Evolutionary conservation across 2,329 filamentous ascomycete species (phyloP).

Genomic region (Aspergillus ibericus): DNA sequence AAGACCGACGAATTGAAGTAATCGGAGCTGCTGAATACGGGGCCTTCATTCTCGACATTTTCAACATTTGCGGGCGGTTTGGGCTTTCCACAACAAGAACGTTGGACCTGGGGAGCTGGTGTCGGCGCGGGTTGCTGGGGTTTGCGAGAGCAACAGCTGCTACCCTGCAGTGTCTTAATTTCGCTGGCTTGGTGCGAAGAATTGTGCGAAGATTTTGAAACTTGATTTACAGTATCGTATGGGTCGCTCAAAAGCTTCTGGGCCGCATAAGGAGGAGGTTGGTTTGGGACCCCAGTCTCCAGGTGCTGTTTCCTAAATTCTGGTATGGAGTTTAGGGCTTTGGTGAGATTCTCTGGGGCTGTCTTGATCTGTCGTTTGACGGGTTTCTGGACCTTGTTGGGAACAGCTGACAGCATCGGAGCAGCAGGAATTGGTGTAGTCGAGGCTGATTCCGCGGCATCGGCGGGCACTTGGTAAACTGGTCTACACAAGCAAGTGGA

Average conservation of each 20-base stretch:
- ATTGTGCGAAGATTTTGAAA: neutral
- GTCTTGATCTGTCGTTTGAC: constrained; percentile 36
- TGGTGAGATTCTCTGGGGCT: constrained; percentile 35
- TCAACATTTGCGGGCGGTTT: neutral
- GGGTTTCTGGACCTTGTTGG: constrained; percentile 39
- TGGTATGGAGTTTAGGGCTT: constrained; percentile 32
- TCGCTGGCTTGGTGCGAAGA: neutral
- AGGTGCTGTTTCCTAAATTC: constrained; percentile 22
- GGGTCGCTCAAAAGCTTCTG: constrained; percentile 4
- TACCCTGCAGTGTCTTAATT: neutral
- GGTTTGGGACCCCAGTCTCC: constrained; percentile 17
- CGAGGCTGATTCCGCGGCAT: constrained; percentile 20
- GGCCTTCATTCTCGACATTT: neutral
- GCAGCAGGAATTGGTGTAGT: constrained; percentile 15
- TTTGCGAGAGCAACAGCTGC: constrained; percentile 30
- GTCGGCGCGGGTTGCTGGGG: constrained; percentile 13
- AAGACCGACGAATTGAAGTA: constrained; percentile 11
- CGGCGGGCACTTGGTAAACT: constrained; percentile 39
- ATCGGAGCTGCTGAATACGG: neutral
- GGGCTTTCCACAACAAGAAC: constrained; percentile 34
- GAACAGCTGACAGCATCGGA: constrained; percentile 24
- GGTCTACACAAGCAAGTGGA: constrained; percentile 44
- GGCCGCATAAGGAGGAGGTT: constrained; percentile 12
- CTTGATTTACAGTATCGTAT: neutral
- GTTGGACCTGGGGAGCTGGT: constrained; percentile 10